Conservation (phyloP, 441 rosid species). For the Populus hybrid region DNA sequence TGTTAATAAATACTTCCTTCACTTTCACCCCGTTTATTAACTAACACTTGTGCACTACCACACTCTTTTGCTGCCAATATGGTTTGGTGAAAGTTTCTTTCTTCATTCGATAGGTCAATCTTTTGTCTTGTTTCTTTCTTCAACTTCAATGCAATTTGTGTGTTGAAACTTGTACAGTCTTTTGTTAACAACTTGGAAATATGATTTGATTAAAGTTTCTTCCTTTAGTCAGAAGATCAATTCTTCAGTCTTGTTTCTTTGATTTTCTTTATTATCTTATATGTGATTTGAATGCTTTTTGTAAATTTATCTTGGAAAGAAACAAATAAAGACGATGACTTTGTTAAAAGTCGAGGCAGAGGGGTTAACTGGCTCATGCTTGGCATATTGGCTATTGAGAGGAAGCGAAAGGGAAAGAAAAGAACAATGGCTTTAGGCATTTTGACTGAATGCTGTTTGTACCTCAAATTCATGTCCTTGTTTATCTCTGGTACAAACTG, state of each 20-base stretch:
- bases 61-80: background rate
- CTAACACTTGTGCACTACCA: background rate
- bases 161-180: background rate
- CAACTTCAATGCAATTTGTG: background rate
- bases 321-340: background rate
- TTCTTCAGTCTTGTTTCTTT: background rate
- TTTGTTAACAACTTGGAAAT: background rate
- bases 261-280: background rate
- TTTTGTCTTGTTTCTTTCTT: background rate
- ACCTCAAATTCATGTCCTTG: background rate
- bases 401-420: background rate
- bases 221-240: background rate
- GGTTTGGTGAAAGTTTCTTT: background rate
- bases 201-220: background rate
- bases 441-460: background rate
- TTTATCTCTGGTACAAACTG: background rate
- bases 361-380: background rate
- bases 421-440: background rate
- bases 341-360: background rate
- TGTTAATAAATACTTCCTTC: background rate
- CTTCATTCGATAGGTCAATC: background rate
- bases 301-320: background rate
- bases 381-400: background rate
- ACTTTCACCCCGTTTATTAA: background rate
- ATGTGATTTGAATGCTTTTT: background rate